Conservation (phyloP, 2,329 filamentous ascomycete genomes). For the Monosporascus cannonballus region DNA sequence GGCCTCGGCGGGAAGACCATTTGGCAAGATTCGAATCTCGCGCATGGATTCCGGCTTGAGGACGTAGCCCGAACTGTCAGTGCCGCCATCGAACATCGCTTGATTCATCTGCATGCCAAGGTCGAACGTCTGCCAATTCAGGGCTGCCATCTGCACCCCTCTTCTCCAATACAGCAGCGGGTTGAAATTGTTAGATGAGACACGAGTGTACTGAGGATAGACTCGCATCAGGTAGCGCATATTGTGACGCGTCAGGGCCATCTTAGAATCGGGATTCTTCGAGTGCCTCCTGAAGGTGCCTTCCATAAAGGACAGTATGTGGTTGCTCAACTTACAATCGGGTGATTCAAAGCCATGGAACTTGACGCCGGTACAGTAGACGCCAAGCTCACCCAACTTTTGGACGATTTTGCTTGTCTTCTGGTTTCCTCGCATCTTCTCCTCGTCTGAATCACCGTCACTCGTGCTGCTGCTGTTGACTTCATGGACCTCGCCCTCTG, state of each 20-base stretch:
- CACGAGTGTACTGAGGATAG: conserved; percentile 76
- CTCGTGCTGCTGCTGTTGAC: conserved; percentile 60
- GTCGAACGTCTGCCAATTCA: conserved; percentile 99
- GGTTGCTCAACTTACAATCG: conserved; percentile 83
- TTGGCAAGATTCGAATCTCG: conserved; percentile 56
- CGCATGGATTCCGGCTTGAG: conserved; percentile 86
- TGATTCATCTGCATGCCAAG: conserved; percentile 93
- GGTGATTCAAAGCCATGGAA: conserved; percentile 73
- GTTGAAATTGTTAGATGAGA: conserved; percentile 90
- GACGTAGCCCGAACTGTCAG: conserved; percentile 84
- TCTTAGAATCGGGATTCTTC: conserved; percentile 68
- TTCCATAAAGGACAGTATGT: conserved; percentile 94
- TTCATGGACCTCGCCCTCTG: conserved; percentile 50
- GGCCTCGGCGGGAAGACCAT: conserved; percentile 45
- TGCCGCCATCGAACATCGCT: conserved; percentile 91
- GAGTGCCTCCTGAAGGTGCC: conserved; percentile 78
- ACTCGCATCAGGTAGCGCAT: conserved; percentile 88
- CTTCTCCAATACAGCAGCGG: conserved; percentile 90
- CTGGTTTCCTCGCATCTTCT: conserved; percentile 50
- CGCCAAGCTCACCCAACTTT: conserved; percentile 76
- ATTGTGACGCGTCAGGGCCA: conserved; percentile 81
- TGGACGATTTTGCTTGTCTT: conserved; percentile 80
- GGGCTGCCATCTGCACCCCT: conserved; percentile 93
- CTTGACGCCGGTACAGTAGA: conserved; percentile 70
- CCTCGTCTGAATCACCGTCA: conserved; percentile 68